These are phyloP conservation scores for Meredithiella fracta DNA, from an alignment of 2,329 filamentous ascomycete genomes.

Conservation along the genomic window DNA sequence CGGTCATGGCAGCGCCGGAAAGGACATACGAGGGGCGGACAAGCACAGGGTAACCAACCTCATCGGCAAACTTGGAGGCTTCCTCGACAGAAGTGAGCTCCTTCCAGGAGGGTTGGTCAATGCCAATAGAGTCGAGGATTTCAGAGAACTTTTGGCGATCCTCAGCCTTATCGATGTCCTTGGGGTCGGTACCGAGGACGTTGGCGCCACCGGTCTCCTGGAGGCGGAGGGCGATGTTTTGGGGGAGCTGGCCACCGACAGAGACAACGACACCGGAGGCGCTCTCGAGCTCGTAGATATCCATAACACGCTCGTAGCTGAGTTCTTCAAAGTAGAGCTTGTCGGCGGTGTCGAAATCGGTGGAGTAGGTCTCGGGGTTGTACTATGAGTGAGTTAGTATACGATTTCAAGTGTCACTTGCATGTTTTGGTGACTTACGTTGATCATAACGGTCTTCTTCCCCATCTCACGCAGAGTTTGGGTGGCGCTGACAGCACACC, in stretches of 20 bases:
- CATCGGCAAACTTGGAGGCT: conserved; percentile 70
- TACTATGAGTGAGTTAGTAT: conserved; percentile 24
- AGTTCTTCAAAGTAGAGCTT: conserved; percentile 94
- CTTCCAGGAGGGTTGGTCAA: conserved; percentile 96
- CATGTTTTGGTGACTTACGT: conserved; percentile 24
- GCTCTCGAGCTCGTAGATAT: conserved; percentile 87
- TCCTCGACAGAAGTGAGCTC: conserved; percentile 81
- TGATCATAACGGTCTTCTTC: conserved; percentile 97
- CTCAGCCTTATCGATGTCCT: conserved; percentile 94
- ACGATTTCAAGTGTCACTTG: conserved; percentile 24
- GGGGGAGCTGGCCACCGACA: conserved; percentile 86
- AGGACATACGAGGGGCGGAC: conserved; percentile 92
- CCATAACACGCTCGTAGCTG: conserved; percentile 94
- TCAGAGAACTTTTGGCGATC: conserved; percentile 97
- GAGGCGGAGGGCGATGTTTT: conserved; percentile 90
- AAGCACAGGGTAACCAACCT: conserved; percentile 83
- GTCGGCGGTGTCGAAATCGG: conserved; percentile 80
- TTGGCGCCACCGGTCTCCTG: conserved; percentile 83
- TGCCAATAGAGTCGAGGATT: conserved; percentile 88
- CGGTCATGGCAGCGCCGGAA: conserved; percentile 95
- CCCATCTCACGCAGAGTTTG: conserved; percentile 69
- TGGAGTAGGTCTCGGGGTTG: conserved; percentile 66
- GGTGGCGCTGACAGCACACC: conserved; percentile 88
- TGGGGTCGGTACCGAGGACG: conserved; percentile 79
- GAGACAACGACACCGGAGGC: conserved; percentile 83